Evolutionary conservation across 805 yeast species (phyloP), one percentile per base, ranked within the genome.

Genomic region (Metschnikowia orientalis): DNA sequence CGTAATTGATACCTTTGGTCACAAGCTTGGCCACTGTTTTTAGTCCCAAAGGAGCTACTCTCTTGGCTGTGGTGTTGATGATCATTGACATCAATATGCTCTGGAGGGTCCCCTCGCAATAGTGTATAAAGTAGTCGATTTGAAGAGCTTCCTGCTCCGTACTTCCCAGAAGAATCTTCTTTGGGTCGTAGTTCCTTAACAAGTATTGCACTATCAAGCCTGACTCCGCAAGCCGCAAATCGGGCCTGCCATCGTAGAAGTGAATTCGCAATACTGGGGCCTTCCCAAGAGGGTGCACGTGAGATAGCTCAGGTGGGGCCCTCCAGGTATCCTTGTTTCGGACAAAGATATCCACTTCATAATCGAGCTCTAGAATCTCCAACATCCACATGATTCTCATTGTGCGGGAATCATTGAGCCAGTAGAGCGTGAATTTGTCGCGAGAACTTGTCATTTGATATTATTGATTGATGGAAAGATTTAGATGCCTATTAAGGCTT

Each of bases 41-140:
- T 16, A 70, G 35, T 8, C 77, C 71, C 43, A 69, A 59, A 4
- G 81, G 80, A 1, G 73, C 66, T 5, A 61, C 43, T 4, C 55
- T 44, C 37, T 62, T 69, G 5, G 70, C 71, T 16, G 56, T 56
- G 3, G 63, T 51, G 59, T 62, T 53, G 59, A 65, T 54, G 37
- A 63, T 47, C 31, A 60, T 46, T 4, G 61, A 41, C 19, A 64
- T 59, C 33, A 73, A 51, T 6, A 63, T 56, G 4, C 76, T 75
- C 50, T 73, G 78, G 11, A 81, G 50, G 14, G 83, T 67, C 1
- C 78, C 83, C 53, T 82, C 90, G n/a, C 72, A 52, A 44, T 71
- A 76, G 47, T 75, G 75, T 26, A 75, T 54, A 41, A 58, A 77
- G 50, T 71, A 79, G 38, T 71, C 72, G 21, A 75, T 68, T 24